phyloP scores from a whole-genome alignment of 495 filamentous ascomycete genomes.

The Aspergillus carlsbadensis region DNA sequence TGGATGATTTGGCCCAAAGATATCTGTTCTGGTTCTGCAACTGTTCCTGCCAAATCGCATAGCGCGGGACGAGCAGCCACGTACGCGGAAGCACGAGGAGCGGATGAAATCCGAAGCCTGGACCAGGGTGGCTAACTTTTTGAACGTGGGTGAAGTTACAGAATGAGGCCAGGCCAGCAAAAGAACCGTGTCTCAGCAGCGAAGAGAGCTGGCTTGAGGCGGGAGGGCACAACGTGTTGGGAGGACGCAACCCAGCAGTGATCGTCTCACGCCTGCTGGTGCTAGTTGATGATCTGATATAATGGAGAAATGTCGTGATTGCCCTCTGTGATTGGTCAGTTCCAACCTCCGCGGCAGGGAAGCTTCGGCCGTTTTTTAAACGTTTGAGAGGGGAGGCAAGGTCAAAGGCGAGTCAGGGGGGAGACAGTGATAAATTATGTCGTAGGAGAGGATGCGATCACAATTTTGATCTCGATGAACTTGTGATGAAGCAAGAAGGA shows the following conservation, averaged over 20 bases:
- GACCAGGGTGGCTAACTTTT: constrained; percentile 4
- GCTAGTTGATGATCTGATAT: constrained; percentile 49
- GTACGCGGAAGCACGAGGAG: constrained; percentile 21
- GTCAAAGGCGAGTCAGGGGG: neutral
- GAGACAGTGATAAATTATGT: neutral
- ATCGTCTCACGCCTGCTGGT: constrained; percentile 25
- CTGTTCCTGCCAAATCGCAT: constrained; percentile 26
- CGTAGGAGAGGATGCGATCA: no score
- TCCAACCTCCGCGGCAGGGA: constrained; percentile 3
- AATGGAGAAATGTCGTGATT: constrained; percentile 55
- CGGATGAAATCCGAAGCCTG: constrained; percentile 12
- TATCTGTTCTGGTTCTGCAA: constrained; percentile 18
- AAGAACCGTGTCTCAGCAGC: constrained; percentile 10
- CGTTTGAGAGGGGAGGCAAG: neutral
- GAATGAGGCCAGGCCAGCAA: constrained; percentile 11
- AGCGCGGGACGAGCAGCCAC: constrained; percentile 30
- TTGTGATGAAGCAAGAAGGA: neutral
- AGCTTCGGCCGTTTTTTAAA: constrained; percentile 26
- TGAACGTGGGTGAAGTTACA: constrained; percentile 4
- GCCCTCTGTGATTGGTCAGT: constrained; percentile 32
- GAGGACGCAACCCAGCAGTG: constrained; percentile 10
- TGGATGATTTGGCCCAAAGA: constrained; percentile 23
- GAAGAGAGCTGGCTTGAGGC: constrained; percentile 10
- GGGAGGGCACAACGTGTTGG: constrained; percentile 23
- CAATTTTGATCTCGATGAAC: neutral